Percentiles rank a stretch among this genome's conserved stretches.
Evolutionary conservation across 2,329 filamentous ascomycete species (phyloP).

Genomic region (Botrytis sinoallii): DNA sequence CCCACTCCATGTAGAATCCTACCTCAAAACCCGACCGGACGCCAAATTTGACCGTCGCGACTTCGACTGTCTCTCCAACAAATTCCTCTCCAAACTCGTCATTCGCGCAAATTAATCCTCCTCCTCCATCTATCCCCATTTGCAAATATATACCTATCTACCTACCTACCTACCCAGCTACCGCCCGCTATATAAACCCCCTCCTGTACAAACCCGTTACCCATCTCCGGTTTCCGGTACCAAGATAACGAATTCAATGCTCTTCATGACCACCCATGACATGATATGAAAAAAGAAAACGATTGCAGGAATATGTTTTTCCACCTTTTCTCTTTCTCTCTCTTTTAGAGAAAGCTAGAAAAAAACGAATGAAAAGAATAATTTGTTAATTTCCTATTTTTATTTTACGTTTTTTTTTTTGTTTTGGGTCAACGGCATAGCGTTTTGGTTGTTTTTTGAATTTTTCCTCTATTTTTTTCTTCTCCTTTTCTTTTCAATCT

Average conservation of each 20-base stretch:
- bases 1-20: slow-evolving; percentile 63
- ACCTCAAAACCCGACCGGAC: slow-evolving; percentile 72
- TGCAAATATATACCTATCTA: slow-evolving; percentile 27
- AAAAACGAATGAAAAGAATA: background rate
- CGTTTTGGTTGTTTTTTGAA: background rate
- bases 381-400: background rate
- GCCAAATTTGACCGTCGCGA: slow-evolving; percentile 86
- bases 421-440: slow-evolving; percentile 5
- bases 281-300: background rate
- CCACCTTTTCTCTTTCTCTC: background rate
- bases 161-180: background rate
- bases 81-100: slow-evolving; percentile 93
- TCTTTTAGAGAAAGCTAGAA: background rate
- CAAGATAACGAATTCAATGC: slow-evolving; percentile 6
- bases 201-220: slow-evolving; percentile 29
- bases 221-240: background rate
- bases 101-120: slow-evolving; percentile 77
- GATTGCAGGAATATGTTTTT: background rate
- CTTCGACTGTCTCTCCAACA: slow-evolving; percentile 95
- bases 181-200: slow-evolving; percentile 33
- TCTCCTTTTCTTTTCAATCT: background rate
- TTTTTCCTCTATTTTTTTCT: background rate
- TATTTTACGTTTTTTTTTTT: background rate
- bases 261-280: slow-evolving; percentile 7
- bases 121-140: slow-evolving; percentile 17